phyloP scores from a whole-genome alignment of 345 rosid genomes.

The Pugionium cornutum region DNA sequence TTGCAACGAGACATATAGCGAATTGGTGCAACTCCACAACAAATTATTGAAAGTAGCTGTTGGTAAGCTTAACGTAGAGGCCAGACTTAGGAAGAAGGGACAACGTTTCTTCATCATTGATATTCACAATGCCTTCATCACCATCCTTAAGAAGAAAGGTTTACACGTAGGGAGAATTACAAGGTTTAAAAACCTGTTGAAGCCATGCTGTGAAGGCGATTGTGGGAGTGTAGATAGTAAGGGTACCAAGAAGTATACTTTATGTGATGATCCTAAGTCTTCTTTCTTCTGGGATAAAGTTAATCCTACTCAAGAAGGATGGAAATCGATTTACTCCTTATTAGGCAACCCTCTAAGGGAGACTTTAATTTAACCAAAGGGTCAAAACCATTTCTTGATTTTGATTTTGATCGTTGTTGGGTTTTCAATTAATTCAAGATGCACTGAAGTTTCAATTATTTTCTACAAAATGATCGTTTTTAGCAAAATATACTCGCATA shows the following conservation, averaged over 20 bases:
- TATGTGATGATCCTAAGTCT: constrained; percentile 41
- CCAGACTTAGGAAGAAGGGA: constrained; percentile 15
- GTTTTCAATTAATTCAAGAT: no score
- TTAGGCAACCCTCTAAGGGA: constrained; percentile 27
- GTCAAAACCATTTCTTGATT: no score
- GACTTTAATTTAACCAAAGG: neutral
- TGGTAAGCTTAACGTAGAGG: constrained; percentile 40
- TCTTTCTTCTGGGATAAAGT: constrained; percentile 48
- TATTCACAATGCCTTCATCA: constrained; percentile 53
- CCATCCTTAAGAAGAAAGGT: constrained; percentile 43
- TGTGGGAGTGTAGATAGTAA: constrained; percentile 44
- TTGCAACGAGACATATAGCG: constrained; percentile 49
- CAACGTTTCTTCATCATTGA: constrained; percentile 44
- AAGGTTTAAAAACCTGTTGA: constrained; percentile 44
- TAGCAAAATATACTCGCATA: no score
- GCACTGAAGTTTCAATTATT: no score
- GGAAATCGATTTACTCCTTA: constrained; percentile 39
- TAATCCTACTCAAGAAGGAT: constrained; percentile 53
- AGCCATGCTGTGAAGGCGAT: constrained; percentile 52
- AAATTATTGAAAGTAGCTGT: constrained; percentile 45
- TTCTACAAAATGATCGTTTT: no score
- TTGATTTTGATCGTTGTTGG: no score
- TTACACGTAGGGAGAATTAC: neutral
- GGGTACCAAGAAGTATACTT: constrained; percentile 40
- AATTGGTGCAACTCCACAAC: constrained; percentile 51